Evolutionary conservation across 2,329 filamentous ascomycete genomes (phyloP), one percentile per base, ranked within the genome.

Genomic region (Fusarium sp.): DNA sequence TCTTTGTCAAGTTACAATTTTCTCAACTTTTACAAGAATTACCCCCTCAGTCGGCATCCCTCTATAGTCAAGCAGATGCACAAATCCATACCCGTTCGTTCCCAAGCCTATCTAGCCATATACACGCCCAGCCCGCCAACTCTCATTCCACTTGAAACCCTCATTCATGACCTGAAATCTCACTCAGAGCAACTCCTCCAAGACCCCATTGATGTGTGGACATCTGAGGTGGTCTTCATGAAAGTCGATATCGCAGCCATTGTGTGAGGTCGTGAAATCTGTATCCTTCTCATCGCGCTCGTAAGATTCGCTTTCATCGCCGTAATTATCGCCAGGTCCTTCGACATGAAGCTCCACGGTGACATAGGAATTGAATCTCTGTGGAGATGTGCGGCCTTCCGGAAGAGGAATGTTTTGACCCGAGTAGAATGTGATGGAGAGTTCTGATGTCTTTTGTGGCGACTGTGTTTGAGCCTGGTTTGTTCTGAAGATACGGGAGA

Each of bases 81-180:
- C 86, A 74, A 98, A 91, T 10, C 95, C 87, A 75, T 93, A 93
- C 1, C 96, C 96, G 31, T 89, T 85, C 69, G n/a, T n/a, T n/a
- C n/a, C 90, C 90, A 67, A 98, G 82, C 10, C 95, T 89, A 83
- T 98, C 95, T 24, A 98, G 89, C 38, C 95, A 89, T 76, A 97
- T 92, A 79, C 95, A 98, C 2, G 93, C 91, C 96, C 96, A 98
- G 2, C 93, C 94, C 13, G 94, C 92, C 66, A 98, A 83, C 67
- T 93, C 89, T n/a, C n/a, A 78, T 98, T 95, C 71, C 89, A 88
- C 4, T 92, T 91, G 74, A 95, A 89, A 81, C 95, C 93, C 75
- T 97, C 93, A 80, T 98, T 94, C 82, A 95, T 93, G 74, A 98
- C 87, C 77, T 97, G 94, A 86, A 98, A 94, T 77, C 93, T 87